These are phyloP conservation scores for Pyrenophora graminea DNA, from an alignment of 2,329 filamentous ascomycete species.

Conservation along the genomic window DNA sequence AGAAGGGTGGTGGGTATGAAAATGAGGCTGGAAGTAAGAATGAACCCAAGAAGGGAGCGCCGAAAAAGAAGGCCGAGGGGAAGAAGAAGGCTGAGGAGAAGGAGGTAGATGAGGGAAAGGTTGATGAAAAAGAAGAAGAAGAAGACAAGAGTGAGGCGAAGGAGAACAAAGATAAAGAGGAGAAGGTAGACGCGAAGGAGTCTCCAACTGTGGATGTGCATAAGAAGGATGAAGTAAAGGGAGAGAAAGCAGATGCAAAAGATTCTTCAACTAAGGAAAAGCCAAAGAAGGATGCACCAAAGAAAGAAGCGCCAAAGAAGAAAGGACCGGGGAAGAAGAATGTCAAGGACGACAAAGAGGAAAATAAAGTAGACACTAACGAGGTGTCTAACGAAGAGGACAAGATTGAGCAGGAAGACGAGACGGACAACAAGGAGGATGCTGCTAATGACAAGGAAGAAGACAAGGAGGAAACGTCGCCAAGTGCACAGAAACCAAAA, in stretches of 20 bases:
- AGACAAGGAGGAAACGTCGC: slow-evolving; percentile 18
- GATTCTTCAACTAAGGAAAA: slow-evolving; percentile 41
- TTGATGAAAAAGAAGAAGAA: neutral
- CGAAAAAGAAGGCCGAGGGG: slow-evolving; percentile 31
- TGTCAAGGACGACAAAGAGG: slow-evolving; percentile 13
- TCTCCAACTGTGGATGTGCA: too few species aligned
- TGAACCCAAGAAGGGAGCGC: slow-evolving; percentile 50
- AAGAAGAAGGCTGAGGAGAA: slow-evolving; percentile 18
- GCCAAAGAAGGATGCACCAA: slow-evolving; percentile 51
- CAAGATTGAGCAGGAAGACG: slow-evolving; percentile 10
- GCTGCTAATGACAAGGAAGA: slow-evolving; percentile 10
- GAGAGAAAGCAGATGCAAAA: too few species aligned
- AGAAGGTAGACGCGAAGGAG: neutral
- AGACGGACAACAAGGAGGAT: slow-evolving; percentile 14
- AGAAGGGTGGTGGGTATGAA: slow-evolving; percentile 47
- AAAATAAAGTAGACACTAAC: neutral
- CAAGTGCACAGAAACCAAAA: slow-evolving; percentile 29
- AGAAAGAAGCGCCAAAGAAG: slow-evolving; percentile 47
- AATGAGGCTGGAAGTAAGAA: slow-evolving; percentile 51
- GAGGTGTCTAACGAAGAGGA: slow-evolving; percentile 18
- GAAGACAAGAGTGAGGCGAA: slow-evolving; percentile 18
- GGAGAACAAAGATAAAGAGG: slow-evolving; percentile 2
- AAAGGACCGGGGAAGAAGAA: slow-evolving; percentile 23
- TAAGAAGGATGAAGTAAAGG: slow-evolving; percentile 49
- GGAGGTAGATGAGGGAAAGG: slow-evolving; percentile 15